Evolutionary conservation across 306 rosid species (phyloP).

Genomic region (Trifolium pratense): DNA sequence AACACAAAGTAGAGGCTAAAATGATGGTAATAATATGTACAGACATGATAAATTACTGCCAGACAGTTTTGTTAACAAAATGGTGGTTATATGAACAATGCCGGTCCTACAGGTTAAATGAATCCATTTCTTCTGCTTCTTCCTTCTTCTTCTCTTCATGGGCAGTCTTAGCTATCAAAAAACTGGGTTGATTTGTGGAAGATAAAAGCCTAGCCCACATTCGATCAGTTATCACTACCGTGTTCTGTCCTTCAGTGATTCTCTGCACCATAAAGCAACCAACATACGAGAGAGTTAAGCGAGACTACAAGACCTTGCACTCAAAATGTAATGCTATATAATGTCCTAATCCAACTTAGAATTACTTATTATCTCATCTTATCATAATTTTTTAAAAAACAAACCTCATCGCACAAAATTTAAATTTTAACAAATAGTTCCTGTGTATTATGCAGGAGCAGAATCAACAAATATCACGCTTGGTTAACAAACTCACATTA

Average conservation of each 20-base stretch:
- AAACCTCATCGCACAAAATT: background rate
- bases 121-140: slow-evolving; percentile 33
- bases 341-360: background rate
- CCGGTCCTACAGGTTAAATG: slow-evolving; percentile 18
- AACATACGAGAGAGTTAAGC: background rate
- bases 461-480: slow-evolving; percentile 12
- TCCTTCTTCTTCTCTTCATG: slow-evolving; percentile 63
- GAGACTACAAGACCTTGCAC: background rate
- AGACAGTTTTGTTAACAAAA: slow-evolving; percentile 37
- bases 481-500: slow-evolving; percentile 62
- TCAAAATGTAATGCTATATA: slow-evolving; percentile 19
- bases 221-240: slow-evolving; percentile 87
- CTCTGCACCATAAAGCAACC: slow-evolving; percentile 57
- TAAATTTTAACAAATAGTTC: slow-evolving; percentile 6
- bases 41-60: slow-evolving; percentile 28
- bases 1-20: slow-evolving; percentile 8
- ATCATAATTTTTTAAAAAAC: background rate
- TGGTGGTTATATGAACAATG: slow-evolving; percentile 38
- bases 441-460: slow-evolving; percentile 21
- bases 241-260: slow-evolving; percentile 74
- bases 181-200: slow-evolving; percentile 93
- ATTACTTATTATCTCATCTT: slow-evolving; percentile 15
- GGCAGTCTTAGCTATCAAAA: slow-evolving; percentile 53
- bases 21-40: slow-evolving; percentile 37
- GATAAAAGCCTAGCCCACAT: slow-evolving; percentile 99